Base-by-base conservation (phyloP, 83 land plant genomes). In the Larix sibirica region DNA sequence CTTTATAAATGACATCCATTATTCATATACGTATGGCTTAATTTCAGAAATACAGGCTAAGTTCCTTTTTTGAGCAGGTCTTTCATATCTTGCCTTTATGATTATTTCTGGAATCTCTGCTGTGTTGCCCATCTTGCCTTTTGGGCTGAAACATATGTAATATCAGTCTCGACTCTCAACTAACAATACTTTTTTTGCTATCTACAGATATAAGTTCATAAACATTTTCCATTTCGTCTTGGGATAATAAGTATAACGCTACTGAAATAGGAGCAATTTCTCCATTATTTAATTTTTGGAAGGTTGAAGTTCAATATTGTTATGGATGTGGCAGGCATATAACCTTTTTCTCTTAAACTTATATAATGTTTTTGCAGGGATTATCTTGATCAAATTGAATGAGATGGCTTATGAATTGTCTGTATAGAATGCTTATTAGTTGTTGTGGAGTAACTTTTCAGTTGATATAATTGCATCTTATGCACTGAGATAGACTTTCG, bases 401-500 rank as follows among this genome's bases (percentile, higher is more conserved):
- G 36, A 17, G 40, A n/a, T 38, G 42, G 21, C n/a, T 70, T 10
- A 70, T 38, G 75, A 40, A 70, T 38, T 38, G 75, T 70, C 47
- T 70, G 1, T 42, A 4, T 36, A n/a, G 47, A 70, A 36, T 28
- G 6, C n/a, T 38, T 38, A 70, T 36, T 69, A 69, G n/a, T 69
- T 16, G 73, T 20, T 69, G 16, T 4, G 21, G 17, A 69, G 74
- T 7, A 63, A 63, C 3, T 16, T 70, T 70, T 38, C 42, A 47
- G 54, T n/a, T 38, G 44, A 36, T 47, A 69, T 69, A 18, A 8
- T 69, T 69, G 74, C 74, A 69, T 69, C 74, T 18, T 38, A 69
- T 69, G 44, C 44, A 69, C 38, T n/a, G 36, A 36, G 0, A 1
- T 6, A 69, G 74, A 18, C 44, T 69, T 69, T 47, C 12, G 14